Evolutionary conservation across 805 yeast genomes (phyloP).

Genomic region (Zygosaccharomyces bisporus): DNA sequence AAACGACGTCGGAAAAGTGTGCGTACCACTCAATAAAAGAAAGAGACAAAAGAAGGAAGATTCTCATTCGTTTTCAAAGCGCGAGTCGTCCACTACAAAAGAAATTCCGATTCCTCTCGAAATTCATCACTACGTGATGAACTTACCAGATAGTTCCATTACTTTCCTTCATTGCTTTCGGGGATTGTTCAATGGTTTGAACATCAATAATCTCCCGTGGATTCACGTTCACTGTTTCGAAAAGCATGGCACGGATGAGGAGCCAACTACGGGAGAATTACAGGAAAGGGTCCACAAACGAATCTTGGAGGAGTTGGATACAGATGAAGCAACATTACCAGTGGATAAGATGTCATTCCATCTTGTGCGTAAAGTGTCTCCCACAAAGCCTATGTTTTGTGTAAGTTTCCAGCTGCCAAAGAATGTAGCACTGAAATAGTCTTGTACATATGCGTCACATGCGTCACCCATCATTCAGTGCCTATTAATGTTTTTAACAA

Average conservation of each 20-base stretch:
- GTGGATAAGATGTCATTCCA: constrained; percentile 59
- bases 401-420: constrained; percentile 71
- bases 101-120: constrained; percentile 26
- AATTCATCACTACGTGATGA: constrained; percentile 80
- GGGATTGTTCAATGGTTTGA: constrained; percentile 55
- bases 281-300: constrained; percentile 60
- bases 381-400: constrained; percentile 95
- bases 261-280: constrained; percentile 65
- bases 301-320: constrained; percentile 42
- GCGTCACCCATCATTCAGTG: not conserved
- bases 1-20: constrained; percentile 36
- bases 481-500: too few relatives aligned
- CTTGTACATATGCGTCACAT: not conserved
- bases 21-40: constrained; percentile 37
- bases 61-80: constrained; percentile 13
- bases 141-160: constrained; percentile 89
- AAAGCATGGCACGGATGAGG: constrained; percentile 74
- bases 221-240: constrained; percentile 92
- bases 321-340: constrained; percentile 46
- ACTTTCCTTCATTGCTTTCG: constrained; percentile 72
- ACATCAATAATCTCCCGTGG: constrained; percentile 56
- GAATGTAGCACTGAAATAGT: constrained; percentile 38
- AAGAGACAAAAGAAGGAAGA: constrained; percentile 36
- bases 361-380: constrained; percentile 89
- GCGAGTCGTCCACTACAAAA: constrained; percentile 45